Conservation (phyloP, 2,329 filamentous ascomycete genomes). For the Pseudovirgaria hyperparasitica region DNA sequence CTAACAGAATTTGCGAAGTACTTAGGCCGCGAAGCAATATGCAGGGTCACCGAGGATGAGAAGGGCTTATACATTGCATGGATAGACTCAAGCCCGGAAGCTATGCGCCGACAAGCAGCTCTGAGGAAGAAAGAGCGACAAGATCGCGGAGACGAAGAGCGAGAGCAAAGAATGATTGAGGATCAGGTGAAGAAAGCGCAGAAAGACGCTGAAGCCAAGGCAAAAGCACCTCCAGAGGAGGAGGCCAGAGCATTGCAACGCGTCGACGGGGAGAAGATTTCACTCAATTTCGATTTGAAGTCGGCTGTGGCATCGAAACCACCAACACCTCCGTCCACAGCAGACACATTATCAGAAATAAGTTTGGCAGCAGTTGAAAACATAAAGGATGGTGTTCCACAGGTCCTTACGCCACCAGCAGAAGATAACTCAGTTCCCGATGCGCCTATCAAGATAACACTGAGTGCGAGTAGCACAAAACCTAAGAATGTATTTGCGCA, state of each 20-base stretch:
- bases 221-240: conserved; percentile 19
- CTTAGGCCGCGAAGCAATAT: conserved; percentile 75
- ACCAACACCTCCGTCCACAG: conserved; percentile 4
- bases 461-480: conserved; percentile 28
- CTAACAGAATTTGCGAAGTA: conserved; percentile 84
- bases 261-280: conserved; percentile 18
- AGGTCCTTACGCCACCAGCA: conserved; percentile 12
- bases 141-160: conserved; percentile 81
- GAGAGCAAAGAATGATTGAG: conserved; percentile 69
- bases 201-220: conserved; percentile 35
- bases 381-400: conserved; percentile 12
- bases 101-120: conserved; percentile 66
- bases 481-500: conserved; percentile 64
- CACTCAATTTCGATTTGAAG: conserved; percentile 20
- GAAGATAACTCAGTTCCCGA: conserved; percentile 1
- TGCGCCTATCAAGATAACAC: conserved; percentile 1
- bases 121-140: conserved; percentile 71
- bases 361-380: conserved; percentile 4
- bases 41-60: conserved; percentile 70
- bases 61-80: conserved; percentile 77
- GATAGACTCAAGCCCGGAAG: conserved; percentile 85
- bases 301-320: conserved; percentile 6
- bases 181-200: conserved; percentile 73
- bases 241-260: conserved; percentile 32
- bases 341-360: conserved; percentile 3